Evolutionary conservation across 192 early-diverging fungal species (phyloP), one percentile per base, ranked within the genome.

Genomic region (Backusella sp.): DNA sequence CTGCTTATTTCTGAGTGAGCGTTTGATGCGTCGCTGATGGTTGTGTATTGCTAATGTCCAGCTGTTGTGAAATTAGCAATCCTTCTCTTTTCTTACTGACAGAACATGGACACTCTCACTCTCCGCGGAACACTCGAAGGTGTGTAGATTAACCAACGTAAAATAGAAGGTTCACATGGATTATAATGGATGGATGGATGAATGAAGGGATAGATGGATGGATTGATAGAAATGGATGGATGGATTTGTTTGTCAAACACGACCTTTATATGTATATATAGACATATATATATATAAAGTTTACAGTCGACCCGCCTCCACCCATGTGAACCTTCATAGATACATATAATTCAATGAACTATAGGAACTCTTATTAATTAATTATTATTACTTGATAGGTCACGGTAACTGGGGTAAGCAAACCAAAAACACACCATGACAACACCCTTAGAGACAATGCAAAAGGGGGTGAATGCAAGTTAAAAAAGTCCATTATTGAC

Each of bases 381-480:
- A 14, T 32, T 32, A 11, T 44, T 49, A 6, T 72, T 26, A 30
- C 17, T 32, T 23, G n/a, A 32, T 74, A 81, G 80, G 80, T 81
- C 80, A 81, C 72, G 76, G 80, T 66, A 77, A 77, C 76, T 81
- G 80, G 80, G 80, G 78, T 79, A 79, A 79, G 73, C 52, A 42
- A 69, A 19, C 11, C 23, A 62, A 62, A 62, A 28, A 23, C 3
- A 12, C 11, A 12, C n/a, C 23, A 3, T 39, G n/a, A 26, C 28
- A 7, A 21, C 9, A 30, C n/a, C n/a, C 6, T 23, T 35, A 15
- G 4, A 39, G 12, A 23, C 19, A 42, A 21, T 11, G 23, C 23
- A 39, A 62, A 62, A 62, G 56, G 21, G 56, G 26, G 4, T 23
- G 28, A 12, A 59, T n/a, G 11, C 21, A 1, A 59, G 23, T 14